Base-by-base conservation (phyloP, 306 rosid genomes). In the Quercus aquifolioides region DNA sequence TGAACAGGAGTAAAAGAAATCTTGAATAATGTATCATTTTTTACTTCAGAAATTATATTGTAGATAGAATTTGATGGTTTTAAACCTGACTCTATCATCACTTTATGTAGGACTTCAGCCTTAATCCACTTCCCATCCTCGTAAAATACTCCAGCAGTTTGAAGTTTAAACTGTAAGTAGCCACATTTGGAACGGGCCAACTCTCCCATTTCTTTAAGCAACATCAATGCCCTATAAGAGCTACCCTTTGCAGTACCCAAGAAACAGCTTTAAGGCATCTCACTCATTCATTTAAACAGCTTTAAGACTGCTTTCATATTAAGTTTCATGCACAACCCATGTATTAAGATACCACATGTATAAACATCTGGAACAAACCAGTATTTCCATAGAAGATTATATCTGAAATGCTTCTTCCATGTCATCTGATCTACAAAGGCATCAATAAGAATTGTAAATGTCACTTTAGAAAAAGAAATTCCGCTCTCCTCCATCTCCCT, bases 231-330 rank as follows among this genome's bases (percentile, higher is more conserved):
- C 88, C 88, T 86, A 84, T 86, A 92, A 60, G 91, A 88, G 85
- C 82, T 94, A 54, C 87, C 92, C 82, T 74, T 79, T 91, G 84
- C 96, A 94, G 82, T 88, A 94, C 51, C 97, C 97, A 82, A 83
- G 87, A 71, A 94, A 83, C 86, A 92, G 41, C 41, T 35, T 33
- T 33, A 33, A 33, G 38, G 73, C 82, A 31, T 64, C 80, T 85
- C 92, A 14, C 74, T 74, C 90, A 92, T 84, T 30, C 89, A 83
- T 67, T 86, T 87, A 55, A 87, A 84, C 68, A 89, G 71, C 78
- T 82, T 89, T 35, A 84, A 87, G 9, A 93, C 97, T 85, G 90
- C 93, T 49, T 84, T 87, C 98, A 92, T 90, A 58, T 77, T 78
- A 35, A 96, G 90, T 63, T 81, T 84, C 71, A 28, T 78, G 64